Conservation (phyloP, 805 yeast species). For the Saturnispora mendoncae region DNA sequence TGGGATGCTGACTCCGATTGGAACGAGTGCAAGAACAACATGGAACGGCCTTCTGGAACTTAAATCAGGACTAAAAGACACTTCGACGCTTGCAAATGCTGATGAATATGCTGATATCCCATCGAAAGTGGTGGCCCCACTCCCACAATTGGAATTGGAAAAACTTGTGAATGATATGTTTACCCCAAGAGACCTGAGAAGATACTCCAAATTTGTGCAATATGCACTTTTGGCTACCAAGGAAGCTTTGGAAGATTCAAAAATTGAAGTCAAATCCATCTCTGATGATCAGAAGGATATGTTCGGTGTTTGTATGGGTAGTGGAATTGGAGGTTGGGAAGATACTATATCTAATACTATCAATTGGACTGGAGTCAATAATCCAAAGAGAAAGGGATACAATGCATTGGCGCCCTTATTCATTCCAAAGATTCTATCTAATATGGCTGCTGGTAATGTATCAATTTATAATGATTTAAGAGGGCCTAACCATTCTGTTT, state of each 20-base stretch:
- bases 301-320: constrained; percentile 80
- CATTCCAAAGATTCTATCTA: constrained; percentile 72
- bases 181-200: constrained; percentile 39
- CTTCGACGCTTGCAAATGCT: constrained; percentile 35
- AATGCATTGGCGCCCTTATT: constrained; percentile 76
- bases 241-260: constrained; percentile 70
- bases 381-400: constrained; percentile 38
- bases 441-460: constrained; percentile 92
- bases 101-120: constrained; percentile 50
- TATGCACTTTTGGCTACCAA: constrained; percentile 68
- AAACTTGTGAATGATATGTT: constrained; percentile 27
- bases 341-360: constrained; percentile 60
- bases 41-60: constrained; percentile 49
- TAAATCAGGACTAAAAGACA: constrained; percentile 52
- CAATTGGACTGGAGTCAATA: constrained; percentile 26
- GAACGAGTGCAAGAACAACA: constrained; percentile 48
- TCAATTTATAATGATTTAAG: constrained; percentile 66
- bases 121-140: constrained; percentile 63
- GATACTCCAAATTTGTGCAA: constrained; percentile 67
- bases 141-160: constrained; percentile 42
- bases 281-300: constrained; percentile 28
- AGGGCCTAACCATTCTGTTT: constrained; percentile 83
- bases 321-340: constrained; percentile 84
- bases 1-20: constrained; percentile 81
- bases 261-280: constrained; percentile 33